phyloP scores from a whole-genome alignment of 306 rosid genomes.

The Ammopiptanthus mongolicus region DNA sequence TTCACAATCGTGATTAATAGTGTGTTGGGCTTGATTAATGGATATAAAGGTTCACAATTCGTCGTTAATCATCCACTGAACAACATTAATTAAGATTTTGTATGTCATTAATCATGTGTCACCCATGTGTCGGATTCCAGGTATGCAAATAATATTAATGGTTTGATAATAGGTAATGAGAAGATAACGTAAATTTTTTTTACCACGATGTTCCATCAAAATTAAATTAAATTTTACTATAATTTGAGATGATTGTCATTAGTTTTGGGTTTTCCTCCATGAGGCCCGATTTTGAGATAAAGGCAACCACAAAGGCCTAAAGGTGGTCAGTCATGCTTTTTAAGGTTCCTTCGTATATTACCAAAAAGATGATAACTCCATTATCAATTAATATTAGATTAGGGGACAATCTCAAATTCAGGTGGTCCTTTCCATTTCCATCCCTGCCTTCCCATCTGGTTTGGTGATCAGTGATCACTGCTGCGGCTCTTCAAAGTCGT shows the following conservation, averaged over 20 bases:
- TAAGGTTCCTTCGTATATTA: neutral
- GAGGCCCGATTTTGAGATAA: constrained; percentile 15
- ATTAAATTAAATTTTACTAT: too few relatives aligned
- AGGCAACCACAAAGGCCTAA: neutral
- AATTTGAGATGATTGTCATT: neutral
- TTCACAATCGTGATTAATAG: too few relatives aligned
- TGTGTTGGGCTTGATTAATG: too few relatives aligned
- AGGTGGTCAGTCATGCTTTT: neutral
- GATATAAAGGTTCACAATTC: too few relatives aligned
- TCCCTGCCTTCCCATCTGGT: neutral
- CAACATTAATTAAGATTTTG: too few relatives aligned
- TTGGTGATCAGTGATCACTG: neutral
- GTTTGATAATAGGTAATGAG: too few relatives aligned
- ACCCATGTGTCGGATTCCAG: too few relatives aligned
- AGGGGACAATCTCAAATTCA: neutral
- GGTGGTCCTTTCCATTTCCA: constrained; percentile 12
- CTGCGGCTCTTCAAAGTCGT: neutral
- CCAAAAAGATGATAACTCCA: constrained; percentile 1
- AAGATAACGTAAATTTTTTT: too few relatives aligned
- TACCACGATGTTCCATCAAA: too few relatives aligned
- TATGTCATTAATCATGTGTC: too few relatives aligned
- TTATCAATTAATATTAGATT: neutral
- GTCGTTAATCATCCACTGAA: too few relatives aligned
- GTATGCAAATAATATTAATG: too few relatives aligned
- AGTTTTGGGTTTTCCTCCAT: constrained; percentile 21